Conservation (phyloP, 768 basidiomycete genomes). For the Leccinellum albellum region DNA sequence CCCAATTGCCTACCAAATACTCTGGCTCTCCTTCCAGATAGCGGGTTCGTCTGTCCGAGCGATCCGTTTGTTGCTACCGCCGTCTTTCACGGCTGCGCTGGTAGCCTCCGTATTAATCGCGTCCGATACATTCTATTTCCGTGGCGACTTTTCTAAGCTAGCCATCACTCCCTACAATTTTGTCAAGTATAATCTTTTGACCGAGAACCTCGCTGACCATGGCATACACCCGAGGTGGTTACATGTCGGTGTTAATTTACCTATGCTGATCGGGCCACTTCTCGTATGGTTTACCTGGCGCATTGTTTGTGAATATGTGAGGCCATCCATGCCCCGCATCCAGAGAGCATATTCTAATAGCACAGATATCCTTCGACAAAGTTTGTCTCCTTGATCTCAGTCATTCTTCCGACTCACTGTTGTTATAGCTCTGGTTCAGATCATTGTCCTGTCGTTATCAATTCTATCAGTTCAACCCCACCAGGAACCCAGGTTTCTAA, state of each 20-base stretch:
- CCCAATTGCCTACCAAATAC: constrained; percentile 29
- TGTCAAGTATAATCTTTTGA: constrained; percentile 35
- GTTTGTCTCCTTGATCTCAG: not conserved
- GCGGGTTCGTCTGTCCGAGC: constrained; percentile 9
- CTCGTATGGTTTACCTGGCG: constrained; percentile 24
- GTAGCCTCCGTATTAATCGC: constrained; percentile 18
- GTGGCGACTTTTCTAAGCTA: constrained; percentile 12
- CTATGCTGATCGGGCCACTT: constrained; percentile 36
- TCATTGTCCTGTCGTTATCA: constrained; percentile 27
- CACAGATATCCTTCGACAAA: constrained; percentile 16
- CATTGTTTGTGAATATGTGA: constrained; percentile 5
- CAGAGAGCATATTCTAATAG: constrained; percentile 8
- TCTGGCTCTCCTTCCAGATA: constrained; percentile 12
- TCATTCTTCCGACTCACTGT: not conserved
- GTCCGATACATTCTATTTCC: constrained; percentile 35
- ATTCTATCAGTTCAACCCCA: constrained; percentile 36
- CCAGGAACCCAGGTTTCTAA: constrained; percentile 39
- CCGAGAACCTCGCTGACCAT: constrained; percentile 36
- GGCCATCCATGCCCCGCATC: not conserved
- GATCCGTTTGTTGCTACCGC: constrained; percentile 12
- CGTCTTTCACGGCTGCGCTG: constrained; percentile 20
- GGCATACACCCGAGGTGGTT: constrained; percentile 41
- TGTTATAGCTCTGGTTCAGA: constrained; percentile 28
- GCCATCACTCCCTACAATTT: constrained; percentile 38
- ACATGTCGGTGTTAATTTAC: constrained; percentile 37